Base-by-base conservation (phyloP, 179 eudicot genomes). In the Beta corolliflora region DNA sequence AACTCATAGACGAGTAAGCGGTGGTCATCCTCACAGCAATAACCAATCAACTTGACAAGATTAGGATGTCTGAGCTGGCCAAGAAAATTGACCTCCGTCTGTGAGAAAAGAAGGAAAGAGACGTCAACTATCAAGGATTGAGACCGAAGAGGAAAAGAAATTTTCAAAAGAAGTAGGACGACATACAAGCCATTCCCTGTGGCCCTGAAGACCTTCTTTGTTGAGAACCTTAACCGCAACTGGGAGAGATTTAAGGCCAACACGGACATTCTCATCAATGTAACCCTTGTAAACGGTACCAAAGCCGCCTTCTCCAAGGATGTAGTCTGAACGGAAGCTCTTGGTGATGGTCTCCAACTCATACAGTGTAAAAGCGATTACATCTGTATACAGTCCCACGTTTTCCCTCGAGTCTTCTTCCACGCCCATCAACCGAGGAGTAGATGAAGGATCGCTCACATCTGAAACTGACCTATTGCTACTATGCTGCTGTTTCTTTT, bases 21-120 rank as follows among this genome's bases (percentile, higher is more conserved):
- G 73, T 92, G 94, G 76, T 92, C 97, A 86, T 92, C 97, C 86
- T 92, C 97, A 67, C 94, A 92, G 84, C 97, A 92, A 81, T 91
- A 92, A 52, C 97, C 97, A 84, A 92, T 91, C 88, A 92, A 79
- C 81, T 91, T 92, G n/a, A 92, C 97, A 77, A 92, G 83, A 88
- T 92, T 91, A 10, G 97, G 92, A 81, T 92, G 97, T 64, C 94
- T 79, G 44, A 92, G 89, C 89, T 92, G 94, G 10, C 97, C 97
- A 41, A 92, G 94, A 82, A 92, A 92, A 80, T 89, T 88, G 77
- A 92, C 97, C 83, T 92, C 97, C 29, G 94, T 92, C 93, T 91
- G 88, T 44, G 53, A 46, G 48, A 6, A 23, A 18, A 18, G 45
- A 21, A 55, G 46, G 73, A 67, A 61, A n/a, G 61, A 77, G 36